phyloP scores from a whole-genome alignment of 805 yeast genomes.

The Grigorovia yakushimaensis region DNA sequence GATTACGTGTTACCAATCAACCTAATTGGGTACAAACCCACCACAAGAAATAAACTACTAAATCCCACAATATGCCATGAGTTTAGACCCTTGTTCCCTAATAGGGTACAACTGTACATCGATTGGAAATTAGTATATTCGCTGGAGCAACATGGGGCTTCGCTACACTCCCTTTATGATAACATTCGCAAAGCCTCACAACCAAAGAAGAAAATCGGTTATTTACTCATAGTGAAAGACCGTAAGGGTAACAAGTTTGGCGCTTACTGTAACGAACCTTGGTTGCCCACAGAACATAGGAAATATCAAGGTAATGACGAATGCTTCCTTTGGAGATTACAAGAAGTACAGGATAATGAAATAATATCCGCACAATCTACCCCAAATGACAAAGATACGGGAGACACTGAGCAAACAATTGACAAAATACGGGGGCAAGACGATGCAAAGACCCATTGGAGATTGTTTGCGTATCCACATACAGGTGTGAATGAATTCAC shows the following conservation, averaged over 20 bases:
- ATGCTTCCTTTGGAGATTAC: slow-evolving; percentile 84
- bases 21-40: slow-evolving; percentile 49
- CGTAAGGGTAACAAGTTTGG: slow-evolving; percentile 59
- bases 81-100: slow-evolving; percentile 62
- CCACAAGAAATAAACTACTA: slow-evolving; percentile 52
- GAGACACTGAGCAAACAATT: too few relatives aligned
- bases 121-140: slow-evolving; percentile 74
- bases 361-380: slow-evolving; percentile 1
- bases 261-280: slow-evolving; percentile 62
- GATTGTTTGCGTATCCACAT: slow-evolving; percentile 74
- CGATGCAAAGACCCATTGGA: slow-evolving; percentile 20
- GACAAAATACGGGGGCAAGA: not conserved
- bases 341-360: slow-evolving; percentile 30
- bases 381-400: slow-evolving; percentile 1
- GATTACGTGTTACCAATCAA: slow-evolving; percentile 45
- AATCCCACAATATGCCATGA: slow-evolving; percentile 61
- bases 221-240: slow-evolving; percentile 65
- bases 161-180: slow-evolving; percentile 67
- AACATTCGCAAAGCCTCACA: slow-evolving; percentile 33
- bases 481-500: slow-evolving; percentile 84
- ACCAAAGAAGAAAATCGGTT: slow-evolving; percentile 45
- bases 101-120: slow-evolving; percentile 65
- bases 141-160: slow-evolving; percentile 88
- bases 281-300: slow-evolving; percentile 60
- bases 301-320: slow-evolving; percentile 90